Percentiles rank a stretch among this genome's conserved stretches.
phyloP scores from a whole-genome alignment of 2,329 filamentous ascomycete genomes.

The Colletotrichum sp. region DNA sequence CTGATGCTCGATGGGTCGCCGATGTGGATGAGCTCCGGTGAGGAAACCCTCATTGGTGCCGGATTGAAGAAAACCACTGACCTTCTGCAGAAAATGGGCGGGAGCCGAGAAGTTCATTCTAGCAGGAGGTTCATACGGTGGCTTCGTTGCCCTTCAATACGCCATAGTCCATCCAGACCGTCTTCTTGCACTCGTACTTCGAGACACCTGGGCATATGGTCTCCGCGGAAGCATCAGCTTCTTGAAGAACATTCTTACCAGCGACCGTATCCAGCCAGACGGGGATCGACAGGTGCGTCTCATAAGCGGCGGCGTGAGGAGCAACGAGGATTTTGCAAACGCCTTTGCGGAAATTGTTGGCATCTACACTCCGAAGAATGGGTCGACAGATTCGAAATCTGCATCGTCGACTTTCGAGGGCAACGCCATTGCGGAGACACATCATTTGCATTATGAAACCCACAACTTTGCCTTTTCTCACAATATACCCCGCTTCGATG shows the following conservation, averaged over 20 bases:
- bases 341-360: constrained; percentile 21
- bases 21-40: constrained; percentile 30
- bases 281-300: constrained; percentile 22
- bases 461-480: constrained; percentile 27
- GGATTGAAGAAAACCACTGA: background rate
- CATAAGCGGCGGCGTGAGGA: constrained; percentile 21
- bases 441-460: constrained; percentile 23
- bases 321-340: constrained; percentile 23
- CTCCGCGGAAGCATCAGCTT: constrained; percentile 11
- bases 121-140: constrained; percentile 28
- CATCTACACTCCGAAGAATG: constrained; percentile 20
- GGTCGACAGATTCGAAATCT: background rate
- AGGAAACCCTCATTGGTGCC: background rate
- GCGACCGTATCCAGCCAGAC: constrained; percentile 20
- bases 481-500: constrained; percentile 25
- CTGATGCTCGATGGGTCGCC: constrained; percentile 26
- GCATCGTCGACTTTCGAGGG: background rate
- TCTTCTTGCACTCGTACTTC: constrained; percentile 25
- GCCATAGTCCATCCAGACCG: constrained; percentile 23
- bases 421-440: background rate
- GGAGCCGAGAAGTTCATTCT: constrained; percentile 24
- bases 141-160: constrained; percentile 25
- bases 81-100: constrained; percentile 20
- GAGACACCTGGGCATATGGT: constrained; percentile 26
- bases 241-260: constrained; percentile 18